Base-by-base conservation (phyloP, 2,329 filamentous ascomycete genomes). In the Simplicillium sp. region DNA sequence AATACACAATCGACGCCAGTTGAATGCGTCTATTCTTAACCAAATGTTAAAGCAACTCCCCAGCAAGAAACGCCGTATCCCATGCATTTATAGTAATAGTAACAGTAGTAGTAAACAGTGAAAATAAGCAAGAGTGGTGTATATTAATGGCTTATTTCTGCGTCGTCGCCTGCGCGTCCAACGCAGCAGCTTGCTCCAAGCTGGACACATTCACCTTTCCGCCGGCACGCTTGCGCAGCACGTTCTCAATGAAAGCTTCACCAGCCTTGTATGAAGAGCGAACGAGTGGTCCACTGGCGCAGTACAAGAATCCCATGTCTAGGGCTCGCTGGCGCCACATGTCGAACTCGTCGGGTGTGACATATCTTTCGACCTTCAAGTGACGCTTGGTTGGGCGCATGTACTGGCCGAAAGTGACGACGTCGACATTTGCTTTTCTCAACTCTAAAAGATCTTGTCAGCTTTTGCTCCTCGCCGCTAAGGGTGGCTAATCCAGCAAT, bases 401-500 rank as follows among this genome's bases (percentile, higher is more conserved):
- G 70, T 98, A 98, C 69, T 98, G 92, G n/a, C 92, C 92, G 52
- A 98, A 98, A 0, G 92, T 98, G 43, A 98, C 88, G 11, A 98
- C 87, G 52, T 98, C 92, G 36, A 96, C 89, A 45, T 85, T 70
- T 43, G 80, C 75, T 49, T 81, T 81, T 43, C 92, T 77, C 11
- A 98, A 74, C 59, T 94, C 86, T 78, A 49, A 39, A 7, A 3
- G 9, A 9, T 3, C 34, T 16, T 33, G 39, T 46, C 25, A 46
- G 41, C 28, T 25, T 7, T 20, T 37, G 15, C 18, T 14, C 28
- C 14, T 17, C 8, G 16, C 18, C 34, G 25, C 12, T 37, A 29
- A n/a, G 29, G 13, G 11, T 31, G n/a, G 15, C 13, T 42, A 6
- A 36, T 37, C 5, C 16, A 7, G 9, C 7, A 20, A 15, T 44